phyloP scores from a whole-genome alignment of 2,329 filamentous ascomycete species.

The Colletotrichum sp. region DNA sequence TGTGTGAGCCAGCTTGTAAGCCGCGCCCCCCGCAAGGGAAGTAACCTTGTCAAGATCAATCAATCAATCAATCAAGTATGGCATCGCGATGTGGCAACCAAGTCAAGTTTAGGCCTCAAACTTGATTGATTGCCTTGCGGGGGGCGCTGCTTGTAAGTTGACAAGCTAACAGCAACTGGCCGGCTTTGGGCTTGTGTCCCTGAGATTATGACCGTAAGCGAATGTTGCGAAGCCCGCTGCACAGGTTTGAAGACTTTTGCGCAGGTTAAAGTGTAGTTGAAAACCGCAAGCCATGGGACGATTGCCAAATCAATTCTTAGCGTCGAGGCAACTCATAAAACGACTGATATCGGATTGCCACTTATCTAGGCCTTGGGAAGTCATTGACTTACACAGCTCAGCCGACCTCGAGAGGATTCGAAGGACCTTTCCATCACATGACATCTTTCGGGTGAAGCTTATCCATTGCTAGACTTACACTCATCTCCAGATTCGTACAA shows the following conservation, averaged over 20 bases:
- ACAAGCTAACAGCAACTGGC: not conserved
- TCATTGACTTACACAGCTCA: not conserved
- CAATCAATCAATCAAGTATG: too few species aligned
- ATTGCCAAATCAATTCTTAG: not conserved
- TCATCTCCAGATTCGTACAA: not conserved
- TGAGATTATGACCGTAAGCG: accelerated
- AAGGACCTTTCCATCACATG: not conserved
- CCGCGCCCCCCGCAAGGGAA: too few species aligned
- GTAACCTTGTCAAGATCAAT: too few species aligned
- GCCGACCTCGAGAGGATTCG: not conserved
- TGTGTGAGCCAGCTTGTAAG: not conserved
- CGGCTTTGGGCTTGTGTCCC: not conserved
- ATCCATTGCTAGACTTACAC: not conserved
- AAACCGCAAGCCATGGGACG: not conserved
- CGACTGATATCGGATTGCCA: not conserved
- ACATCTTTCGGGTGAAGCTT: not conserved
- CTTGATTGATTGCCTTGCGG: too few species aligned
- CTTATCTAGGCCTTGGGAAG: not conserved
- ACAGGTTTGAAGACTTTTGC: not conserved
- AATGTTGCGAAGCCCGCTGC: not conserved
- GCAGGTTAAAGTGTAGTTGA: not conserved
- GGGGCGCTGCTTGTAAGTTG: not conserved
- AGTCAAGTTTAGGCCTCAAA: too few species aligned
- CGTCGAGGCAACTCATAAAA: not conserved
- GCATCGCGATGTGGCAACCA: too few species aligned